Evolutionary conservation across 2,329 filamentous ascomycete species (phyloP).

Genomic region (Bipolaris gigantea): DNA sequence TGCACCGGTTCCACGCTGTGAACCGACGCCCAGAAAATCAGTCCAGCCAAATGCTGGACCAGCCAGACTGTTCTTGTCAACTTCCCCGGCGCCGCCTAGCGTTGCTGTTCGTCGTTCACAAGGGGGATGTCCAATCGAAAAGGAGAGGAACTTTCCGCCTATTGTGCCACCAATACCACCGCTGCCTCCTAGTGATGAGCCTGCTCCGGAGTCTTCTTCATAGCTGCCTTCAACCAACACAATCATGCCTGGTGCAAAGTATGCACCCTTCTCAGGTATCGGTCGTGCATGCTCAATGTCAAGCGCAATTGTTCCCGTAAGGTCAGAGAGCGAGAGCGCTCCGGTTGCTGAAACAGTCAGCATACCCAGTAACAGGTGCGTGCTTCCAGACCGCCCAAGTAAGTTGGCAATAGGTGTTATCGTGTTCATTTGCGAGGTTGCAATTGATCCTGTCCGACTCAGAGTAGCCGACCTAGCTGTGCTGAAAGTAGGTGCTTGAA

Average conservation of each 20-base stretch:
- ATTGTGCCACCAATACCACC: slow-evolving; percentile 87
- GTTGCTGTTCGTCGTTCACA: slow-evolving; percentile 82
- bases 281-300: slow-evolving; percentile 79
- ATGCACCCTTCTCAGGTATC: slow-evolving; percentile 82
- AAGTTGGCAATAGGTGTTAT: slow-evolving; percentile 82
- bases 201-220: slow-evolving; percentile 75
- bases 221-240: slow-evolving; percentile 95
- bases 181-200: slow-evolving; percentile 66
- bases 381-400: slow-evolving; percentile 77
- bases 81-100: slow-evolving; percentile 65
- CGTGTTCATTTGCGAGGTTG: slow-evolving; percentile 65
- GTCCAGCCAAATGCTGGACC: slow-evolving; percentile 80
- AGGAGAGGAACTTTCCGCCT: slow-evolving; percentile 87
- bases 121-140: slow-evolving; percentile 88
- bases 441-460: slow-evolving; percentile 60
- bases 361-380: slow-evolving; percentile 84
- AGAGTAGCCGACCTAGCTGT: slow-evolving; percentile 56
- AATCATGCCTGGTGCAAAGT: slow-evolving; percentile 95
- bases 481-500: slow-evolving; percentile 78
- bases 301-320: slow-evolving; percentile 83
- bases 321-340: slow-evolving; percentile 77
- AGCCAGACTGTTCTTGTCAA: slow-evolving; percentile 43
- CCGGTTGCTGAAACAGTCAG: slow-evolving; percentile 80
- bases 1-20: slow-evolving; percentile 77
- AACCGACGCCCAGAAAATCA: slow-evolving; percentile 90